phyloP scores from a whole-genome alignment of 2,329 filamentous ascomycete species.

The Sporothrix phasma region DNA sequence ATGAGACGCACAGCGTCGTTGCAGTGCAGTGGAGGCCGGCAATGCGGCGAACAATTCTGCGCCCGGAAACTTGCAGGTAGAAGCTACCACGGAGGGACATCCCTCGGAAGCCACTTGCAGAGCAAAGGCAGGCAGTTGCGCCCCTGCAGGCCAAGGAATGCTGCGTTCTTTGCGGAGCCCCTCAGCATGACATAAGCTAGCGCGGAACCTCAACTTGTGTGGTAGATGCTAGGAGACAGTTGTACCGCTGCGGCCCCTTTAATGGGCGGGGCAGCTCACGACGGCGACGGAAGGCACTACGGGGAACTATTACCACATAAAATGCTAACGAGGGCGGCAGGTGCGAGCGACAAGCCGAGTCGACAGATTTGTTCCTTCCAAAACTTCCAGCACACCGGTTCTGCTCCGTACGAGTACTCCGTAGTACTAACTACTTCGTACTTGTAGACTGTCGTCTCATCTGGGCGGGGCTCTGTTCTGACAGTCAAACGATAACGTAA shows the following conservation, averaged over 20 bases:
- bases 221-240: no score
- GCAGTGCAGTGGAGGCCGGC: neutral
- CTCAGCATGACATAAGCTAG: neutral
- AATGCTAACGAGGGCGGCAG: constrained; percentile 23
- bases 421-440: neutral
- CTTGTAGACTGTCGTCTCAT: neutral
- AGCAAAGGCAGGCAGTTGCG: neutral
- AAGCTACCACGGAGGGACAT: constrained; percentile 3
- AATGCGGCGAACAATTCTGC: constrained; percentile 13
- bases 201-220: neutral
- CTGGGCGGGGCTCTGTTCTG: constrained; percentile 15
- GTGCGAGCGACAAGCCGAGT: neutral
- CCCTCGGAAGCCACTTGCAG: neutral
- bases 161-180: neutral
- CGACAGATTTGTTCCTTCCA: neutral
- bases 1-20: neutral
- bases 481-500: constrained; percentile 39
- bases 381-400: neutral
- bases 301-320: constrained; percentile 39
- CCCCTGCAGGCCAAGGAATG: neutral
- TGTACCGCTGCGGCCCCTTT: neutral
- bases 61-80: constrained; percentile 11
- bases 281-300: neutral
- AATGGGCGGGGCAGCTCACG: neutral
- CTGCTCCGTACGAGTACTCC: no score